Percentiles rank a stretch among this genome's conserved stretches.
These are phyloP conservation scores for Gremmenia infestans DNA, from an alignment of 2,329 filamentous ascomycete species.

Conservation along the genomic window DNA sequence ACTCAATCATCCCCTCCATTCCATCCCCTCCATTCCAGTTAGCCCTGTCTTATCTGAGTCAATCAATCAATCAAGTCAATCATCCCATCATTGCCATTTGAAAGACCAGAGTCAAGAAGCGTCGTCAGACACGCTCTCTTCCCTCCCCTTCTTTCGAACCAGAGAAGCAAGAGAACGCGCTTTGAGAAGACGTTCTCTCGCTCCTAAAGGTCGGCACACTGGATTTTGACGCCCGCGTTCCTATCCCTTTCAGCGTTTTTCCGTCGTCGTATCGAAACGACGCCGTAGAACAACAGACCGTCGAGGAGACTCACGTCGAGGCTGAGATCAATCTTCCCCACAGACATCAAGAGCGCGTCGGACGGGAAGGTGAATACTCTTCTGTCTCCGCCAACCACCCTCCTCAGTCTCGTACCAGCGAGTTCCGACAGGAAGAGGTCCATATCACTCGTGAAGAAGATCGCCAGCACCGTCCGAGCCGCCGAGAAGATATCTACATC, in stretches of 20 bases:
- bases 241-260: slow-evolving; percentile 99
- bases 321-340: slow-evolving; percentile 70
- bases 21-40: slow-evolving; percentile 4
- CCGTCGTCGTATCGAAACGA: slow-evolving; percentile 86
- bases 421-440: slow-evolving; percentile 69
- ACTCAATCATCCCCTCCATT: not conserved
- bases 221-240: slow-evolving; percentile 99
- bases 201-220: slow-evolving; percentile 83
- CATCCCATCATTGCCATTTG: slow-evolving; percentile 3
- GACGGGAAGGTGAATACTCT: slow-evolving; percentile 96
- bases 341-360: slow-evolving; percentile 66
- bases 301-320: slow-evolving; percentile 73
- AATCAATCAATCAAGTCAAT: slow-evolving; percentile 2
- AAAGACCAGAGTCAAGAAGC: slow-evolving; percentile 25
- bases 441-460: slow-evolving; percentile 74
- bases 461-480: slow-evolving; percentile 66
- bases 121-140: slow-evolving; percentile 30
- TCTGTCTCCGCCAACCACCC: slow-evolving; percentile 61
- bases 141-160: slow-evolving; percentile 43
- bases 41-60: not conserved
- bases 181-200: slow-evolving; percentile 65
- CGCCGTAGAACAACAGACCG: slow-evolving; percentile 54
- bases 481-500: slow-evolving; percentile 48
- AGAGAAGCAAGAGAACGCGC: slow-evolving; percentile 60
- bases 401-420: slow-evolving; percentile 52